Base-by-base conservation (phyloP, 495 filamentous ascomycete genomes). In the Penicillium arizonense region DNA sequence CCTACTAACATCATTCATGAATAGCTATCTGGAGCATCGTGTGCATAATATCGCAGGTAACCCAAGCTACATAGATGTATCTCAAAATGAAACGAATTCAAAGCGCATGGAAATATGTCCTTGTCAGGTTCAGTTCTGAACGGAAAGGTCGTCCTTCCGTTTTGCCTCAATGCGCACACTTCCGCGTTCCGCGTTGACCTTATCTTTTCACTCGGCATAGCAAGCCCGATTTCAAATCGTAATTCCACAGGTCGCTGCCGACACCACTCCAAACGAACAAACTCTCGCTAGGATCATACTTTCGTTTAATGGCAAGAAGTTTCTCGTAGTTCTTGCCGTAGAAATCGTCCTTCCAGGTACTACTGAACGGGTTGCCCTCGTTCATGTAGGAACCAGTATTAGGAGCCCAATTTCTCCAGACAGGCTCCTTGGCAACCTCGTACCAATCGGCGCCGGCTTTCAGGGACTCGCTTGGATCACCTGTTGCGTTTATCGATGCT, bases 311-410 rank as follows among this genome's bases (percentile, higher is more conserved):
- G 20, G 56, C 41, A 9, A 75, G 48, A 33, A 85, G 61, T 16
- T 66, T 56, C 3, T 59, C 65, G 59, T 85, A 86, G 13, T 80
- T 67, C 5, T 24, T 43, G 0, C 83, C 85, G 49, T 77, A 88
- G 63, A 84, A 87, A 2, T 77, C 77, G 43, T 75, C 64, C 34
- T 83, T 81, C 67, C 78, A 87, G 20, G 82, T 63, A 2, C 75
- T 77, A 57, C 82, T 79, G 51, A 77, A 73, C 1, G 76, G 57
- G 56, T 87, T 81, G n/a, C 54, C 64, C 26, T 63, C 59, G 32
- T 68, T 70, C 57, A 65, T 61, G 21, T 65, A 68, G 0, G 64
- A 50, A 0, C 64, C 64, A 3, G 30, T 41, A 5, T 54, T 34
- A 4, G 64, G 62, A 4, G 64, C 53, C 65, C 60, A 66, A 6